Evolutionary conservation across 2,329 filamentous ascomycete species (phyloP).

Genomic region (Aureobasidium namibiae): DNA sequence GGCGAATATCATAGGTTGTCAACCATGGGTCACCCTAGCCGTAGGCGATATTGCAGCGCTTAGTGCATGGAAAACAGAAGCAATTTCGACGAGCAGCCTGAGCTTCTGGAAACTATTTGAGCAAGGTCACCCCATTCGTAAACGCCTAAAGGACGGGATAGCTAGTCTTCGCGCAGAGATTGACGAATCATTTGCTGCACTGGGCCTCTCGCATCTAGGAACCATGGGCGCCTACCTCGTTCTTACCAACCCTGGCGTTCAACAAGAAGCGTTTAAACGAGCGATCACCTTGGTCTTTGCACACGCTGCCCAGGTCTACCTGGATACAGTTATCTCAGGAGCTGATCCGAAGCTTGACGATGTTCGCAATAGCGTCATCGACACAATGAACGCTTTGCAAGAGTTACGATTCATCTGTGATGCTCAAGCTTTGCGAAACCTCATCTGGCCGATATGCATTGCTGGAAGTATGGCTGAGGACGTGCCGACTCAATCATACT

Average conservation of each 20-base stretch:
- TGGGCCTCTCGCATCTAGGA: background rate
- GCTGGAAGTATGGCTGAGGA: constrained; percentile 12
- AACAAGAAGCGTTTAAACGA: background rate
- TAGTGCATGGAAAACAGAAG: background rate
- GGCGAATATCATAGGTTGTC: constrained; percentile 6
- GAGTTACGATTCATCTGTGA: constrained; percentile 6
- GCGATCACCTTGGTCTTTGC: constrained; percentile 12
- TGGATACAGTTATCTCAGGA: constrained; percentile 4
- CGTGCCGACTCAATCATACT: background rate
- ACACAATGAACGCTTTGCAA: constrained; percentile 9
- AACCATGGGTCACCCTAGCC: constrained; percentile 1
- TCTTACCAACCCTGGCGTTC: background rate
- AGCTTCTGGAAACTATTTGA: constrained; percentile 9
- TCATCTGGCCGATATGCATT: constrained; percentile 12
- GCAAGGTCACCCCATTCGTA: background rate
- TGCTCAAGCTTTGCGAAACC: constrained; percentile 7
- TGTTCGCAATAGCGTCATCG: background rate
- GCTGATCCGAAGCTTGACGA: background rate
- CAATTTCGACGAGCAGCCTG: background rate
- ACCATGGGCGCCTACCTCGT: background rate
- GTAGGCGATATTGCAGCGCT: constrained; percentile 6
- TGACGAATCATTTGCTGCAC: background rate
- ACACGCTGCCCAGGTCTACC: constrained; percentile 9
- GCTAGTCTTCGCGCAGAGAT: background rate
- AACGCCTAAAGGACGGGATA: background rate